Base-by-base conservation (phyloP, 2,329 filamentous ascomycete genomes). In the Fusarium circinatum region DNA sequence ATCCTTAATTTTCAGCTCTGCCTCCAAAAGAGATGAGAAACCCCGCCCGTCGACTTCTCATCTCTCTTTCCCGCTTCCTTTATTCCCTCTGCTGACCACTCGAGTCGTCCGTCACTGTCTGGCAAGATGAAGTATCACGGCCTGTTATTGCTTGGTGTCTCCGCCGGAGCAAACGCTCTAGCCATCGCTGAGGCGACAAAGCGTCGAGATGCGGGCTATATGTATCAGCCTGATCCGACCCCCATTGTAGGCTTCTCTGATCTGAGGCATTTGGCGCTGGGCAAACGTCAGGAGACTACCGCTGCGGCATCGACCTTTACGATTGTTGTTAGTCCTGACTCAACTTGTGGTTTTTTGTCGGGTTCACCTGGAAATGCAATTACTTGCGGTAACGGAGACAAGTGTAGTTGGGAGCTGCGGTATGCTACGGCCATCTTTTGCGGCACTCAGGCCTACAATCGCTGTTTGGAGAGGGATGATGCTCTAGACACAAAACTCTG, bases 301-400 rank as follows among this genome's bases (percentile, higher is more conserved):
- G 18, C 55, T 7, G 24, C 26, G 18, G 26, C 3, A 2, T 41
- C 38, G 32, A 74, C 70, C 4, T 64, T 45, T 15, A 74, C 67
- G 10, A 8, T 71, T 11, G 64, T 67, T 34, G n/a, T 51, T 9
- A 55, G 54, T 41, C 60, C 71, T 8, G 67, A 74, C 6, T 52
- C 65, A 11, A 74, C 71, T 5, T 74, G 71, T 24, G 71, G 71
- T 3, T 74, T 58, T 9, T 44, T 74, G 20, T 74, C 70, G 3
- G 71, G 62, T 2, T 74, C 71, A 6, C 58, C 70, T 36, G 71
- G 71, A 42, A 71, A 64, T 26, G 70, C 62, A 14, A 71, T 74
- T 10, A 74, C 68, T 18, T 74, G 71, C 41, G 22, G 32, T 15
- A 71, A 74, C 36, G 47, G 63, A 3, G 34, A 47, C 0, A 39